Percentiles rank a stretch among this genome's conserved stretches.
Conservation (phyloP, 1,284 basidiomycete genomes). For the Cystobasidium sp. region DNA sequence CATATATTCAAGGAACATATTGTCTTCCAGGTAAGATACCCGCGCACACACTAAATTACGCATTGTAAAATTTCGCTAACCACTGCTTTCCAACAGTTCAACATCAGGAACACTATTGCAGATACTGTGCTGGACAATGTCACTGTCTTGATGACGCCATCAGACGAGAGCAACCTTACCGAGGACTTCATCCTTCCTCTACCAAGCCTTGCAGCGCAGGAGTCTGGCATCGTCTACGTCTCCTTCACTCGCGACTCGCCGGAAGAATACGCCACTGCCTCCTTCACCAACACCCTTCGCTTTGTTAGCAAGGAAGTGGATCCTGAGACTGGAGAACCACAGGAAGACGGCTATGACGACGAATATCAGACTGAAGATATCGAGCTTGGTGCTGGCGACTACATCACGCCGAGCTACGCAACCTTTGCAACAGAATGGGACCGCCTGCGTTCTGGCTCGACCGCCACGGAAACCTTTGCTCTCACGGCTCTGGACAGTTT, state of each 20-base stretch:
- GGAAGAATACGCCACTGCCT: slow-evolving; percentile 75
- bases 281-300: slow-evolving; percentile 92
- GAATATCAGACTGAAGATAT: slow-evolving; percentile 98
- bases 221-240: slow-evolving; percentile 85
- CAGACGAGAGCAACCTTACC: slow-evolving; percentile 69
- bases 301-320: slow-evolving; percentile 98
- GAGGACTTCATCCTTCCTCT: slow-evolving; percentile 96
- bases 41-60: not conserved
- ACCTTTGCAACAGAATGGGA: slow-evolving; percentile 96
- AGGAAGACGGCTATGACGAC: slow-evolving; percentile 97
- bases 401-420: slow-evolving; percentile 88
- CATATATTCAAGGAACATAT: slow-evolving; percentile 95
- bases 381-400: slow-evolving; percentile 87
- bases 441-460: slow-evolving; percentile 73
- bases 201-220: slow-evolving; percentile 70
- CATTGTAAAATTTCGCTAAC: not conserved
- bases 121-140: slow-evolving; percentile 96
- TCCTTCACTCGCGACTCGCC: slow-evolving; percentile 85
- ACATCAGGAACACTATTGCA: slow-evolving; percentile 97
- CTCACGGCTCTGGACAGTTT: slow-evolving; percentile 90
- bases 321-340: slow-evolving; percentile 92
- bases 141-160: slow-evolving; percentile 87
- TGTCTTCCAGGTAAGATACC: slow-evolving; percentile 80
- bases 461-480: slow-evolving; percentile 89
- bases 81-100: slow-evolving; percentile 69